Base-by-base conservation (phyloP, 2,329 filamentous ascomycete species). In the Exophiala xenobiotica region DNA sequence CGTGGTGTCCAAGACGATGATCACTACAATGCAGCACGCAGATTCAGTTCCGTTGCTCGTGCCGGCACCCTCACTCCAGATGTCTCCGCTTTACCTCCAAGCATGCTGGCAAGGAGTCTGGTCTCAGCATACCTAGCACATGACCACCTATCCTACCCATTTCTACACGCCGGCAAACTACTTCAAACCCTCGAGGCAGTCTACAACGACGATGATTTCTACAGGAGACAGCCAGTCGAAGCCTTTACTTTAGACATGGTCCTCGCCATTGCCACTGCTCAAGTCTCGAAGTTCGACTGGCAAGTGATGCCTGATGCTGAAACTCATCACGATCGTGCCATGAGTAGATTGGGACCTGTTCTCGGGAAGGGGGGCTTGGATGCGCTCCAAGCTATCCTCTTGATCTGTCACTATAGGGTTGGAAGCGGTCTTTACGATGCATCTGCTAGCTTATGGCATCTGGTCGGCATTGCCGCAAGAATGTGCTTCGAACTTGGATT, bases 281-380 rank as follows among this genome's bases (percentile, higher is more conserved):
- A 73, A 35, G 67, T 72, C 4, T 68, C 70, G 53, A 75, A 74
- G 55, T 71, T 72, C 40, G 70, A 75, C 31, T 75, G 72, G 71
- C 68, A 73, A 45, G 69, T 65, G 5, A 59, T 72, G 2, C 71
- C 70, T 2, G 69, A 73, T 53, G 72, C 72, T 2, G 71, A 74
- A 43, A 69, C 64, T 1, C 72, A 73, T 22, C 70, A 74, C 37
- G 64, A 65, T 11, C 63, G 70, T 8, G 72, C 73, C 3, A 69
- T 70, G 62, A 61, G 58, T 0, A 64, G 66, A n/a, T 53, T 74
- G 0, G 65, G 63, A 12, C 62, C 67, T 7, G 70, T 75, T 1
- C 62, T 75, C 6, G 63, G 65, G 1, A 43, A 58, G 0, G 70
- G 69, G 9, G 69, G 68, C 0, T 62, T 72, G 3, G 60, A 66